These are phyloP conservation scores for Deakozyma indianensis DNA, from an alignment of 805 yeast genomes.

Conservation along the genomic window DNA sequence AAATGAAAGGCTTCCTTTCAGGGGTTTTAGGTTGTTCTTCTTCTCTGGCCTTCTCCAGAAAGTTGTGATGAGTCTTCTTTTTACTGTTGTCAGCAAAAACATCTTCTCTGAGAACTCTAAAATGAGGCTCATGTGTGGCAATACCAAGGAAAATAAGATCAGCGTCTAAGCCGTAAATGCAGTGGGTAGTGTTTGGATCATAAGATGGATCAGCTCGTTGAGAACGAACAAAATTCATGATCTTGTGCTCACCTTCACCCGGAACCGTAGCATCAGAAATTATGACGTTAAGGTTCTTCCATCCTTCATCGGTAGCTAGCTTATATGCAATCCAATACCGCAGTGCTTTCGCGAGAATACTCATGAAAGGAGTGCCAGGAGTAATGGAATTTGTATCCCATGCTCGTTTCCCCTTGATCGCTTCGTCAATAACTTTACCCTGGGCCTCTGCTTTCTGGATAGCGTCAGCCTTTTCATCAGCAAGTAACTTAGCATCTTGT, in stretches of 20 bases:
- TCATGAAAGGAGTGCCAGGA: conserved; percentile 96
- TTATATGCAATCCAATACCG: conserved; percentile 82
- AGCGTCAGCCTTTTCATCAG: background rate
- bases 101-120: conserved; percentile 85
- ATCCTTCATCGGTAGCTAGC: conserved; percentile 68
- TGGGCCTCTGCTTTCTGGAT: conserved; percentile 26
- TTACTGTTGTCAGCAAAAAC: conserved; percentile 68
- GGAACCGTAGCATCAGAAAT: conserved; percentile 94
- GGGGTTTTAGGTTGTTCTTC: conserved; percentile 21
- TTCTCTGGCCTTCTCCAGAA: conserved; percentile 26
- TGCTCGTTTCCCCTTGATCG: conserved; percentile 44
- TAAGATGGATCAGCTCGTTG: conserved; percentile 61
- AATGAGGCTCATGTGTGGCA: conserved; percentile 91
- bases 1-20: conserved; percentile 69
- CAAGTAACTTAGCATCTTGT: conserved; percentile 59
- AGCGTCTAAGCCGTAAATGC: conserved; percentile 92
- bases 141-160: conserved; percentile 89
- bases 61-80: conserved; percentile 19
- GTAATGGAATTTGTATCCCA: conserved; percentile 90
- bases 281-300: conserved; percentile 67
- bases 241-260: conserved; percentile 97
- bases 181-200: conserved; percentile 74
- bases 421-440: conserved; percentile 57
- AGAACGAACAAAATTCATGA: conserved; percentile 80
- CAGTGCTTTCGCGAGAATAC: conserved; percentile 63